Base-by-base conservation (phyloP, 2,329 filamentous ascomycete species). In the Sporothrix sp. region DNA sequence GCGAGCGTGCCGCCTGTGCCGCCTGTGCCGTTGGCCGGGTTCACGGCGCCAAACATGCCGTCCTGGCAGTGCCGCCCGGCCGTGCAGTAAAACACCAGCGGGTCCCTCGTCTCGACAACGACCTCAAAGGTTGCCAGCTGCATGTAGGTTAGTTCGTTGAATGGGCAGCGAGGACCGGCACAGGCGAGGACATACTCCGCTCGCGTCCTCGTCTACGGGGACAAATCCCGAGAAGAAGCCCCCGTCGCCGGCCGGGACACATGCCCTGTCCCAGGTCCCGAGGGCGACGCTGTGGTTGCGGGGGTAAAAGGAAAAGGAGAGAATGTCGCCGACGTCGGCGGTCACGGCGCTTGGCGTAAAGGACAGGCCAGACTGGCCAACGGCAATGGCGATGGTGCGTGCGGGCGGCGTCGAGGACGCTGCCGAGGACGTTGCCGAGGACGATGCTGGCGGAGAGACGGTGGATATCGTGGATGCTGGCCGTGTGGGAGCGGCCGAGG, bases 271-370 rank as follows among this genome's bases (percentile, higher is more conserved):
- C 57, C 76, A 76, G 20, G 67, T 65, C 18, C 71, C 69, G 57
- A 70, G 65, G 3, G 67, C 71, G 13, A 78, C 71, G 10, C 69
- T 72, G 64, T 77, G 73, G 58, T 72, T 72, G 56, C 67, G 66
- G 3, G 70, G 66, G 51, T 69, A 68, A 61, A 76, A 78, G 57
- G 75, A 71, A 63, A 76, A 77, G 57, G 75, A 71, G 43, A 78
- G 64, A 42, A 70, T 64, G 54, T 73, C 73, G 50, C 74, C 74
- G 3, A 65, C 52, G 23, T 63, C 58, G 14, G 74, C 72, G n/a
- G 61, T 63, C 48, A 74, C 54, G 33, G 64, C 66, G 51, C 68
- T 63, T 2, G 74, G 74, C 10, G 57, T 63, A 60, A 75, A 76
- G 27, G 58, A 61, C 21, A 73, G 58, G 4, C 63, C 65, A 20